These are phyloP conservation scores for Debaryomycetaceae sp. DNA, from an alignment of 1,139 yeast genomes.

Conservation along the genomic window DNA sequence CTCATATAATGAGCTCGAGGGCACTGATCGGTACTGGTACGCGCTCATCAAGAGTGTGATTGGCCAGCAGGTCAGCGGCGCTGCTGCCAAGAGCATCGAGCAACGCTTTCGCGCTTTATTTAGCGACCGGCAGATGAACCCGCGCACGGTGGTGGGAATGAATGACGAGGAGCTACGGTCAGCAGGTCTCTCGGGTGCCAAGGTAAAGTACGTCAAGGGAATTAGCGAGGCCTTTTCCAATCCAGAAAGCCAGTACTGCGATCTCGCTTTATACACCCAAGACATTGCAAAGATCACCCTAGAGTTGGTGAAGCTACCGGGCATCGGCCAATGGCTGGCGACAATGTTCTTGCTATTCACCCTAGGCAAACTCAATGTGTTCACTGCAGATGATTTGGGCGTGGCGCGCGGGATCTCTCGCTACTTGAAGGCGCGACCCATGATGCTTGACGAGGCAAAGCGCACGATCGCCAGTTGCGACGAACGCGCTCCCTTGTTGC, in stretches of 20 bases:
- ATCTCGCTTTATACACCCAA: conserved; percentile 14
- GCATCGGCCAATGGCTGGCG: conserved; percentile 87
- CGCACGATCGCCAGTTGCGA: conserved; percentile 19
- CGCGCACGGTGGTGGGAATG: conserved; percentile 24
- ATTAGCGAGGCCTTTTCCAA: conserved; percentile 48
- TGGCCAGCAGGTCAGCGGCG: conserved; percentile 79
- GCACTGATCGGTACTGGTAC: conserved; percentile 22
- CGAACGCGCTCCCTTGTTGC: conserved; percentile 16
- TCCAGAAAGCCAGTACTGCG: conserved; percentile 24
- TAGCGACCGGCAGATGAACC: conserved; percentile 41
- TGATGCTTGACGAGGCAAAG: conserved; percentile 32
- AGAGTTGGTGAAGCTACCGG: conserved; percentile 52
- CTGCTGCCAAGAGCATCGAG: conserved; percentile 63
- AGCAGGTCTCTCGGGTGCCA: conserved; percentile 65
- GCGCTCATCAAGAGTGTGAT: conserved; percentile 37
- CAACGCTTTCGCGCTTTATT: conserved; percentile 30
- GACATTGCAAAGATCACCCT: conserved; percentile 40
- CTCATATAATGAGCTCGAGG: conserved; percentile 4
- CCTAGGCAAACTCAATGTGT: conserved; percentile 53
- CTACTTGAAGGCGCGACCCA: conserved; percentile 50
- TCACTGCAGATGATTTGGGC: conserved; percentile 75
- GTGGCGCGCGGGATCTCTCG: conserved; percentile 69
- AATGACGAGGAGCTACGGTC: conserved; percentile 39
- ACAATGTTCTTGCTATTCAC: conserved; percentile 78
- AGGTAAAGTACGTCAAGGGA: conserved; percentile 52